Conservation (phyloP, 73 alveolate genomes). For the Tetrahymena elliotti region DNA sequence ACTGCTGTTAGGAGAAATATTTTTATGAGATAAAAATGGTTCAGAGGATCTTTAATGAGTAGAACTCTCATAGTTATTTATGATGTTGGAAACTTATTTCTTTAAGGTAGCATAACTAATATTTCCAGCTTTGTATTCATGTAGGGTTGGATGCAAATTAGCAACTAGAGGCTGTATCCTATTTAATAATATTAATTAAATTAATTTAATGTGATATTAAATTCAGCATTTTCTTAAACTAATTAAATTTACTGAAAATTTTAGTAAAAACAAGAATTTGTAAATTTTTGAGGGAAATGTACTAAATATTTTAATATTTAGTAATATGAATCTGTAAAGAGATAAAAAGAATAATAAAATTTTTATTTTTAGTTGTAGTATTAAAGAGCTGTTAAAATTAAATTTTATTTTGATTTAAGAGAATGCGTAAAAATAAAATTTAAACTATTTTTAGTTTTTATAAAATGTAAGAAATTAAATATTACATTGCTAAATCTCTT, state of each 20-base stretch:
- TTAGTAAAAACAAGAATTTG: too few species aligned
- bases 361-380: background rate
- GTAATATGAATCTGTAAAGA: too few species aligned
- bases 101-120: background rate
- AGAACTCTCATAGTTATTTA: background rate
- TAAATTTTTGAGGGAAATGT: background rate
- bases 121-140: background rate
- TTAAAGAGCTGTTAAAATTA: background rate
- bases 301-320: too few species aligned
- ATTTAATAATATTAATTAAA: background rate
- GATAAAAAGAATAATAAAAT: too few species aligned
- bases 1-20: background rate
- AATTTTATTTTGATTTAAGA: background rate
- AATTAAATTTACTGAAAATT: too few species aligned
- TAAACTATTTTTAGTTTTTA: background rate
- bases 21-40: background rate
- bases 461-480: background rate
- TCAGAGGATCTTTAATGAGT: background rate
- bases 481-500: background rate
- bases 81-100: background rate
- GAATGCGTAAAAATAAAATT: background rate
- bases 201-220: background rate
- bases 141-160: background rate
- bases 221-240: too few species aligned
- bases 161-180: background rate